Conservation (phyloP, 176 grass and related monocot genomes). For the Phoenix roebelenii region DNA sequence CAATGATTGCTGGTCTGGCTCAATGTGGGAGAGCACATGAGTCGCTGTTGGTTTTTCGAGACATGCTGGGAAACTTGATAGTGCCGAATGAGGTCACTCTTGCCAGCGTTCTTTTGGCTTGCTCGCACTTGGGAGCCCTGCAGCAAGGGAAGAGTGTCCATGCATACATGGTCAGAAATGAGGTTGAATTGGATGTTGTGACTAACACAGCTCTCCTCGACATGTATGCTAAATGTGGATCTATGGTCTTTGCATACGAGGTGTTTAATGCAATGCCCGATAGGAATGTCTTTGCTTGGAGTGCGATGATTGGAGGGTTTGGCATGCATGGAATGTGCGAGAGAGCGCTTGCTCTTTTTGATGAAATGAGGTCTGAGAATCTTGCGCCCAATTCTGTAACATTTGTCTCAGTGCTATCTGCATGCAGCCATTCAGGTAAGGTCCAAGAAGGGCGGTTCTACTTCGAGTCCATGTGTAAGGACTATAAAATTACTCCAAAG, state of each 20-base stretch:
- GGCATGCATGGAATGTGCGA: constrained; percentile 12
- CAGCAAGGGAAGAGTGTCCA: constrained; percentile 17
- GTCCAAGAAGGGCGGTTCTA: constrained; percentile 10
- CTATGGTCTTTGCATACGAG: background rate
- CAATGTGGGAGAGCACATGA: constrained; percentile 11
- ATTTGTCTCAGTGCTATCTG: constrained; percentile 20
- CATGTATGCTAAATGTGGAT: constrained; percentile 22
- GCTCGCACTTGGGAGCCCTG: constrained; percentile 10
- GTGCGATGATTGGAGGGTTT: constrained; percentile 15
- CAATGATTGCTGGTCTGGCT: constrained; percentile 5
- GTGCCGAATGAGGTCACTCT: constrained; percentile 10
- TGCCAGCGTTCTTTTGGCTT: constrained; percentile 13
- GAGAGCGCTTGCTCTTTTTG: constrained; percentile 11
- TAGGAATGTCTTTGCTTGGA: constrained; percentile 18
- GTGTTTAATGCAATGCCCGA: constrained; percentile 6
- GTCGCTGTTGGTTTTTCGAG: background rate
- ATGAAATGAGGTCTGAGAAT: constrained; percentile 4
- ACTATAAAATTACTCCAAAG: constrained; percentile 10
- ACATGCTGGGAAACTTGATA: background rate
- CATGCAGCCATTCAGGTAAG: constrained; percentile 19
- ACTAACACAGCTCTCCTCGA: constrained; percentile 14
- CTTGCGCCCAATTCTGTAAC: constrained; percentile 8
- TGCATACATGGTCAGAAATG: constrained; percentile 5
- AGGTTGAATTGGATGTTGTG: constrained; percentile 14
- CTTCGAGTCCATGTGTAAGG: constrained; percentile 11